phyloP scores from a whole-genome alignment of 78 protist species.

The Guillardia theta region DNA sequence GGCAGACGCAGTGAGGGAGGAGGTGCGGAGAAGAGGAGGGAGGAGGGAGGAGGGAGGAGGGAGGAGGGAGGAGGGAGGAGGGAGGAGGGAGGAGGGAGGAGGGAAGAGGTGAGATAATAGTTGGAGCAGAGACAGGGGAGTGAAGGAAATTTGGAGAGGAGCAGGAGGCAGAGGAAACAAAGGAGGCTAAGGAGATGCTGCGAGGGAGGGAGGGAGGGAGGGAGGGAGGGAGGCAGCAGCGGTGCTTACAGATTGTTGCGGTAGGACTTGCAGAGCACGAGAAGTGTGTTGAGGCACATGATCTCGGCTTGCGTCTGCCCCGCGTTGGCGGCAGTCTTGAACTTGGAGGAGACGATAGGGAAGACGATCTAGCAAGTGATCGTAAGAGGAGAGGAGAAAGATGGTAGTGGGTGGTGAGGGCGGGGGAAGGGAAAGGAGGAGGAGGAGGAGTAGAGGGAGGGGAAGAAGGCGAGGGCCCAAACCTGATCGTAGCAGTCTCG shows the following conservation, averaged over 20 bases:
- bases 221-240: not conserved
- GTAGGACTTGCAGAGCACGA: conserved; percentile 23
- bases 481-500: conserved; percentile 42
- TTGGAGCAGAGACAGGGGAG: too few species aligned
- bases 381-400: too few species aligned
- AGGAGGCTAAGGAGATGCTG: too few species aligned
- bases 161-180: too few species aligned
- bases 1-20: not conserved
- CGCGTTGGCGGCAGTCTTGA: not conserved
- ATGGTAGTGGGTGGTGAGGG: too few species aligned
- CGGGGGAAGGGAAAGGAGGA: too few species aligned
- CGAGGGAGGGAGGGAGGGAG: not conserved
- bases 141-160: too few species aligned
- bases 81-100: not conserved
- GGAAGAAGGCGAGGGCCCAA: too few species aligned
- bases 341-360: not conserved
- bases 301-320: not conserved
- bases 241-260: not conserved
- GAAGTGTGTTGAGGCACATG: not conserved
- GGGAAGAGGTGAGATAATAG: too few species aligned
- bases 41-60: not conserved
- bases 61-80: not conserved
- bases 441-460: too few species aligned
- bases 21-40: not conserved
- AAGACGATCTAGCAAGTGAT: too few species aligned